Evolutionary conservation across 306 rosid genomes (phyloP), one percentile per base, ranked within the genome.

Genomic region (Glycyrrhiza uralensis): DNA sequence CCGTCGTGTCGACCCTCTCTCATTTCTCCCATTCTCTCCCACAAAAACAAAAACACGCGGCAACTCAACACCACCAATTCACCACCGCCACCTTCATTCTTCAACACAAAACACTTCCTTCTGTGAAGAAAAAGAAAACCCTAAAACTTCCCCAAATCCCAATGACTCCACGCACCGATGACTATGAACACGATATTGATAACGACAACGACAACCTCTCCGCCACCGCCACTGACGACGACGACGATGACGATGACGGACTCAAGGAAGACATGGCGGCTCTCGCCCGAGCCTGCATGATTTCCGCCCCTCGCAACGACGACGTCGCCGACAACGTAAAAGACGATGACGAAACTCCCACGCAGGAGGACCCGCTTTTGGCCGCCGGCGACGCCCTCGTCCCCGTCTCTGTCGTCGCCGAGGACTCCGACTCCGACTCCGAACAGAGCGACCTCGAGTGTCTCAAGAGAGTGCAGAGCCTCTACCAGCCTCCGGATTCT

Each of bases 201-300:
- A 72, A 64, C n/a, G 76, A 65, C 2, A 73, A 55, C 3, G 67
- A 69, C 1, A 72, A 63, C 26, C 63, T 78, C 19, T 73, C 77
- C 20, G 47, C 58, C 71, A 12, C 61, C 77, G 1, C n/a, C n/a
- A n/a, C n/a, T n/a, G 81, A 74, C 4, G 72, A 71, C 39, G 88
- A 85, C 15, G 90, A 70, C 14, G 87, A 86, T 28, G 91, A 76
- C 23, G 89, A 79, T 5, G 66, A 39, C 28, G 76, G 11, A 7
- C 71, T 87, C 54, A 75, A 87, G 35, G 87, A 87, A 59, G 98
- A 93, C 80, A 65, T 93, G 81, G 92, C 89, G 24, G 85, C 90
- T 11, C 83, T 93, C 13, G 42, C 86, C 4, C 82, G 86, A 61
- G 96, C 96, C 30, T 90, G 94, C 68, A 80, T n/a, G 75, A 61